Evolutionary conservation across 2,329 filamentous ascomycete genomes (phyloP), one percentile per base, ranked within the genome.

Genomic region (Monosporascus sp.): DNA sequence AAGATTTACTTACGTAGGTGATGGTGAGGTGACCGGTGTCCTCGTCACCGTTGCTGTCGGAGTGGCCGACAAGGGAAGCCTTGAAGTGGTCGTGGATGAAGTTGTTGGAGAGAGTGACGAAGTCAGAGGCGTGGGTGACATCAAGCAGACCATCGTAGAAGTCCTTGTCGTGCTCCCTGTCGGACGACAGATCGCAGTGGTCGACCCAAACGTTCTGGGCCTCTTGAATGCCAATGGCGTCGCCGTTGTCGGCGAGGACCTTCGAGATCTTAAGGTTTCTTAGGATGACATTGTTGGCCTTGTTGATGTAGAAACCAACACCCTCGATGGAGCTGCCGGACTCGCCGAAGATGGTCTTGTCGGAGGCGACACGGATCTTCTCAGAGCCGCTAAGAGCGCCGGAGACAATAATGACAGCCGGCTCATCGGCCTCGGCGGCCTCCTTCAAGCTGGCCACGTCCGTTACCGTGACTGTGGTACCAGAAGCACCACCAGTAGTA

Each of bases 101-200:
- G 15, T 59, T 68, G 61, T 73, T 68, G 43, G 70, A 72, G 55
- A 80, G 64, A 52, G 78, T 86, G 53, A 86, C 67, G 62, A 72
- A 87, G 71, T 88, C 83, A 9, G 78, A 73, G 47, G 74, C 85
- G 69, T 87, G 84, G 48, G 79, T 85, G 49, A 78, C 70, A 60
- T 88, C 85, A 47, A 84, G 70, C 2, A 88, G 77, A 35, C 85
- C 85, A 52, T 88, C 85, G 64, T 85, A 88, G 72, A 80, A 85
- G 72, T 89, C 83, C 72, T 88, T 88, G 73, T 77, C 82, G 64
- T 81, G 73, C 60, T 77, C 72, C 37, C 66, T 64, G 69, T 87
- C 78, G 24, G 80, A 82, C 5, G 78, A 83, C 22, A 88, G 74
- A 58, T 88, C 84, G 65, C 77, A 75, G 72, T 88, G 85, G 70